Conservation (phyloP, 176 grass and related monocot species). For the Phragmites australis region DNA sequence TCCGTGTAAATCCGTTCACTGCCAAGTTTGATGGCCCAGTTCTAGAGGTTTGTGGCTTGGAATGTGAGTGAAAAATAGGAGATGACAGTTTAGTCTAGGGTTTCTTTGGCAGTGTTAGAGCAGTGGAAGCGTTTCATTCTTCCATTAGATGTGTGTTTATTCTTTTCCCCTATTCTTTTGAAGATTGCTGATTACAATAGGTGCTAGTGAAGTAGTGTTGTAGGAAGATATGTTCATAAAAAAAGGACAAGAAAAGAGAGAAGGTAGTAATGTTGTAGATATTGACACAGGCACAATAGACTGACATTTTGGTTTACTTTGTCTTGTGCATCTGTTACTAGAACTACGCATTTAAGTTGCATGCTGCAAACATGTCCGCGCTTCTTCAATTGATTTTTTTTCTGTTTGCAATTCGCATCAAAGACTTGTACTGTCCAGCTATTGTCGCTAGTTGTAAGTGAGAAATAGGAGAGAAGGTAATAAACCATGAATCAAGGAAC, state of each 20-base stretch:
- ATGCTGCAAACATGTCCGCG: not conserved
- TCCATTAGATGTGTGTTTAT: not conserved
- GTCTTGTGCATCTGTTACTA: not conserved
- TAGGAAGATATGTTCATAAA: conserved; percentile 22
- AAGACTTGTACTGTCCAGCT: no score
- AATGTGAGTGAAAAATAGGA: conserved; percentile 25
- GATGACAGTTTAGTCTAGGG: not conserved
- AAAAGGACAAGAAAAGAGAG: not conserved
- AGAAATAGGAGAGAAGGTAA: no score
- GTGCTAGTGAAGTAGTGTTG: not conserved
- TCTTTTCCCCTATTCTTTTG: not conserved
- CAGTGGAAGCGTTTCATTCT: not conserved
- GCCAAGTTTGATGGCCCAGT: conserved; percentile 26
- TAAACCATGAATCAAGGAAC: no score
- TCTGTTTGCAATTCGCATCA: no score
- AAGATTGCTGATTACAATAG: not conserved
- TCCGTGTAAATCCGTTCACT: conserved; percentile 24
- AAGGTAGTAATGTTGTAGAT: conserved; percentile 24
- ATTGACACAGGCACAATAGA: conserved; percentile 18
- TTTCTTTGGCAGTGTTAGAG: not conserved
- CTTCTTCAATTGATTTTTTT: not conserved
- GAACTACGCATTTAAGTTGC: not conserved
- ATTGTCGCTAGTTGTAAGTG: no score
- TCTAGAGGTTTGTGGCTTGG: conserved; percentile 36
- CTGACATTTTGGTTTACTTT: not conserved